phyloP scores from a whole-genome alignment of 805 yeast species.

The Lachancea sp. region DNA sequence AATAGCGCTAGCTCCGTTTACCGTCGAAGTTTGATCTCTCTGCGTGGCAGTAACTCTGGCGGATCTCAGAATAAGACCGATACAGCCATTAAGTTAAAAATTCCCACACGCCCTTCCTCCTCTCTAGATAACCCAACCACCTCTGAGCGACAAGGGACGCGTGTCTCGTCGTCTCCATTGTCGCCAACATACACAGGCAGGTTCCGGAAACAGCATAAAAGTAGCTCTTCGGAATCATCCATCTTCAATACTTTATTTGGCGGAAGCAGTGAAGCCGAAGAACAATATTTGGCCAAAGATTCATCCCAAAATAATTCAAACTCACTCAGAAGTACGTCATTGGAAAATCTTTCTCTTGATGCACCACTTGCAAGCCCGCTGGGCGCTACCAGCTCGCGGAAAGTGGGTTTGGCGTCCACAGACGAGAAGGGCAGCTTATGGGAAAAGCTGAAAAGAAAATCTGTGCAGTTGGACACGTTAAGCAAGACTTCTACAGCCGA shows the following conservation, averaged over 20 bases:
- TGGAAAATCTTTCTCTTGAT: conserved; percentile 15
- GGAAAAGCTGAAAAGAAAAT: conserved; percentile 27
- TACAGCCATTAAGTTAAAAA: conserved; percentile 21
- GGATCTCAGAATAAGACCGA: conserved; percentile 6
- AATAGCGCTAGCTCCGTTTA: conserved; percentile 31
- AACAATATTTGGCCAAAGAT: background rate
- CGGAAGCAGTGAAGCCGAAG: background rate
- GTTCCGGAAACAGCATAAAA: conserved; percentile 57
- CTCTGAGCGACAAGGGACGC: conserved; percentile 6
- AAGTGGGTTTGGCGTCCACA: conserved; percentile 6
- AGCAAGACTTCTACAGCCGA: background rate
- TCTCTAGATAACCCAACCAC: conserved; percentile 14
- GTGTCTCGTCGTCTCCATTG: conserved; percentile 21
- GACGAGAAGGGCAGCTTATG: conserved; percentile 27
- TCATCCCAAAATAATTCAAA: background rate
- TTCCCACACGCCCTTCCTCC: conserved; percentile 25
- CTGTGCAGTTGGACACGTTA: conserved; percentile 3
- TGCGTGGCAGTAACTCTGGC: conserved; percentile 21
- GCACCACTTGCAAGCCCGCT: conserved; percentile 4
- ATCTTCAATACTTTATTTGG: conserved; percentile 35
- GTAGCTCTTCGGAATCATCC: conserved; percentile 55
- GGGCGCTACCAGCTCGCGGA: conserved; percentile 14
- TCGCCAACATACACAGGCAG: conserved; percentile 36
- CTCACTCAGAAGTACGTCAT: conserved; percentile 9
- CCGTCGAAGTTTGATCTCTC: conserved; percentile 32